Evolutionary conservation across 768 basidiomycete species (phyloP).

Genomic region (Mycena indigotica): DNA sequence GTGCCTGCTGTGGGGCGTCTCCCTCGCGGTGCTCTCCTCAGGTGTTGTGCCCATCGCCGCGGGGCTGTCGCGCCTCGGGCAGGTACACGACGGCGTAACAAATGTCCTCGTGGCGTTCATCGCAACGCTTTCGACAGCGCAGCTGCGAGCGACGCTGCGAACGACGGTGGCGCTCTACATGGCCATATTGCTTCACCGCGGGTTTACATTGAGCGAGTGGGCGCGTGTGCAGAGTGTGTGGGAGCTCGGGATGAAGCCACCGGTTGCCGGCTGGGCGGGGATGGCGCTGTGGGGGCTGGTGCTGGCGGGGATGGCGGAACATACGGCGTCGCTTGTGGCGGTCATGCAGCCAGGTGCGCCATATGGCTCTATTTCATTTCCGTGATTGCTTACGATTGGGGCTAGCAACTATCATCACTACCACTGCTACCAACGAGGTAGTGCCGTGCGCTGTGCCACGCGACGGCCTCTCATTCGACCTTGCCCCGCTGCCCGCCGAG

Average conservation of each 20-base stretch:
- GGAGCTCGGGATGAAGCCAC: not conserved
- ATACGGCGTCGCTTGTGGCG: conserved; percentile 11
- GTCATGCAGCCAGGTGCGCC: conserved; percentile 9
- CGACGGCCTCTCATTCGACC: not conserved
- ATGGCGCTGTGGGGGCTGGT: conserved; percentile 5
- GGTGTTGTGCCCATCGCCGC: conserved; percentile 1
- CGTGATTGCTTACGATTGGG: not conserved
- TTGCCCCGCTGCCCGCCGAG: not conserved
- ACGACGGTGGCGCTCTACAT: conserved; percentile 1
- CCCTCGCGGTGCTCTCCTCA: conserved; percentile 1
- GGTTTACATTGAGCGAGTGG: conserved; percentile 5
- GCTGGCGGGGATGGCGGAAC: conserved; percentile 7
- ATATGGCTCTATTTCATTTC: not conserved
- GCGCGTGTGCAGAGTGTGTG: conserved; percentile 3
- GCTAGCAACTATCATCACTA: not conserved
- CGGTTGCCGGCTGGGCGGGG: conserved; percentile 5
- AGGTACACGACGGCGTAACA: not conserved
- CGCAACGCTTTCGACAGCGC: conserved; percentile 6
- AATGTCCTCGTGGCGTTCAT: conserved; percentile 6
- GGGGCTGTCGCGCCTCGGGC: conserved; percentile 3
- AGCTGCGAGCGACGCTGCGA: conserved; percentile 6
- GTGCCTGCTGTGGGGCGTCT: conserved; percentile 5
- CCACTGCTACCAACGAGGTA: not conserved
- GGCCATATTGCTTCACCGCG: not conserved
- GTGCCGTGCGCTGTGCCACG: not conserved